Evolutionary conservation across 352 stramenopile species (phyloP), one percentile per base, ranked within the genome.

Genomic region (Aphanomyces cochlioides): DNA sequence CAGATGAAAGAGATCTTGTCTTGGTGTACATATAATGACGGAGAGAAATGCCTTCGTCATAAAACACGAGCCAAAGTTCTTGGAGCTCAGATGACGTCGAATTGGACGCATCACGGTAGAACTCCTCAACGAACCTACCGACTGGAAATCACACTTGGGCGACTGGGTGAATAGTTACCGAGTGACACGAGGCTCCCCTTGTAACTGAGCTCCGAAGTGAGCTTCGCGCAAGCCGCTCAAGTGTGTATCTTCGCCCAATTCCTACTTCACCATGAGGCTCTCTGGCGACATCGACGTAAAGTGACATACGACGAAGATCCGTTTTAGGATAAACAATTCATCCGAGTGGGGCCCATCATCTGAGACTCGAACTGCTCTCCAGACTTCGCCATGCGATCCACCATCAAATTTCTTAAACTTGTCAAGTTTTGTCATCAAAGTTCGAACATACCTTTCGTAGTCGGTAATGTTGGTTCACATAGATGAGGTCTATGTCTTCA

Each of bases 21-120:
- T 79, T 83, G 36, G 89, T 77, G 69, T 97, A 97, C 13, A 97
- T 73, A 69, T 94, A 96, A 40, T 92, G 79, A 39, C 88, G 88
- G 40, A 97, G 76, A 17, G 87, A 96, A 58, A 83, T 88, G 28
- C 90, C 90, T 79, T 97, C 90, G 48, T 97, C 89, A 41, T 87
- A 80, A 73, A 97, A 97, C 17, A 96, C 89, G 39, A 97, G 77
- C 90, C 90, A 97, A 6, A 96, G 79, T 57, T 96, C 89, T 12
- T 84, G 64, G 12, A 74, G 21, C 40, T 4, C 3, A 5, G 37
- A 21, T 19, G 19, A 1, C 34, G 12, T 59, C 15, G 34, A 15
- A 12, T 17, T 39, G 38, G 56, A 15, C 6, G 28, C 37, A 50
- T 74, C 78, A 0, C 87, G 81, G 74, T 96, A 95, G 58, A 96